A percentile compares a stretch with the other conserved stretches of the same genome.
Conservation (phyloP, 805 yeast genomes). For the Wickerhamomyces sydowiorum region DNA sequence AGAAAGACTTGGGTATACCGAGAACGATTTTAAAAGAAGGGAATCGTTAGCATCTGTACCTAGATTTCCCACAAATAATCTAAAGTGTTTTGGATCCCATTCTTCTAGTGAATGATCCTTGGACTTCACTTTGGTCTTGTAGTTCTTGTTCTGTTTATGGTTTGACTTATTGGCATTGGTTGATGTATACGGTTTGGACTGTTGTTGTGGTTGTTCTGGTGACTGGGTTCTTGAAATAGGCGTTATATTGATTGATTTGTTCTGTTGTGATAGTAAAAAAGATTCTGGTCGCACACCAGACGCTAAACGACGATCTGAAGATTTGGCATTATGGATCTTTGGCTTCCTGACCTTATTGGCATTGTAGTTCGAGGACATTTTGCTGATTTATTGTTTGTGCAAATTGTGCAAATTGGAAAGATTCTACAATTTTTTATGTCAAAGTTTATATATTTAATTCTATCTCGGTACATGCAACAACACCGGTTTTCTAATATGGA, state of each 20-base stretch:
- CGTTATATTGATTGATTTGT: conserved; percentile 13
- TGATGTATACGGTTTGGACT: not conserved
- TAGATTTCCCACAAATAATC: conserved; percentile 70
- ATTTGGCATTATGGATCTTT: conserved; percentile 18
- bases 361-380: not conserved
- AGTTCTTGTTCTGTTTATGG: not conserved
- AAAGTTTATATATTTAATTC: not conserved
- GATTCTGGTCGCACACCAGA: conserved; percentile 42
- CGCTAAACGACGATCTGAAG: conserved; percentile 54
- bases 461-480: not conserved
- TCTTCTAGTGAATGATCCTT: conserved; percentile 40
- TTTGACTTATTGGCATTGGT: conserved; percentile 1
- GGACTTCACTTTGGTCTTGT: conserved; percentile 4
- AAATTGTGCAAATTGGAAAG: not conserved
- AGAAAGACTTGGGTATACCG: conserved; percentile 43
- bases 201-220: conserved; percentile 5
- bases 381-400: not conserved
- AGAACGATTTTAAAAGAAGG: conserved; percentile 48
- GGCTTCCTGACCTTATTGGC: conserved; percentile 11
- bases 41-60: conserved; percentile 63
- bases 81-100: conserved; percentile 68
- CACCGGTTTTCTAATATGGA: too few species aligned
- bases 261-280: conserved; percentile 29
- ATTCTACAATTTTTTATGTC: not conserved
- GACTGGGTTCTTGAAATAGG: conserved; percentile 5